Evolutionary conservation across 2,329 filamentous ascomycete genomes (phyloP).

Genomic region (Phialophora verrucosa): DNA sequence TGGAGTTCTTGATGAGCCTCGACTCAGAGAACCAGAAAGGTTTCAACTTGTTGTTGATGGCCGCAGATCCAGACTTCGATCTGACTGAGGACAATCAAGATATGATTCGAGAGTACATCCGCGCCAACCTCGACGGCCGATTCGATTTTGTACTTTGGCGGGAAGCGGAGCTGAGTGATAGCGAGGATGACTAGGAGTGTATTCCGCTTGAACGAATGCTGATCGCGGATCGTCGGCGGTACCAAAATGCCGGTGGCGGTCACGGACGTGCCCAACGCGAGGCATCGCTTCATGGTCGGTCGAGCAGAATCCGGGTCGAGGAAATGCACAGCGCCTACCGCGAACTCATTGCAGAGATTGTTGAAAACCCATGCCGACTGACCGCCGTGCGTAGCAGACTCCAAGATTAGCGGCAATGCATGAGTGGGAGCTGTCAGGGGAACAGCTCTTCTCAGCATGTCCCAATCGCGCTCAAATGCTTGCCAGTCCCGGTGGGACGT

Average conservation of each 20-base stretch:
- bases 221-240: neutral
- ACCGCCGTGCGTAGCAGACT: neutral
- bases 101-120: conserved; percentile 42
- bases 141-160: conserved; percentile 40
- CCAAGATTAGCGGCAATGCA: neutral
- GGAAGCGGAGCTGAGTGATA: conserved; percentile 37
- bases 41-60: conserved; percentile 43
- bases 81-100: conserved; percentile 41
- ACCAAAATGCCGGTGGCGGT: neutral
- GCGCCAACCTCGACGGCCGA: conserved; percentile 34
- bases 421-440: neutral
- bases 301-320: neutral
- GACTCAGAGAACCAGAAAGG: conserved; percentile 42
- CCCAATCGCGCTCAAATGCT: neutral
- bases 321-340: neutral
- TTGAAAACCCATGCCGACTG: neutral
- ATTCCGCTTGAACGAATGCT: neutral
- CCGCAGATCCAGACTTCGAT: conserved; percentile 36
- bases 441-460: neutral
- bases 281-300: neutral
- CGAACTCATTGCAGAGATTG: neutral
- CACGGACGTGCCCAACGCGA: neutral
- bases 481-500: neutral
- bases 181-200: conserved; percentile 34
- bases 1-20: conserved; percentile 43